These are phyloP conservation scores for Argentina anserina DNA, from an alignment of 306 rosid genomes.

Conservation along the genomic window DNA sequence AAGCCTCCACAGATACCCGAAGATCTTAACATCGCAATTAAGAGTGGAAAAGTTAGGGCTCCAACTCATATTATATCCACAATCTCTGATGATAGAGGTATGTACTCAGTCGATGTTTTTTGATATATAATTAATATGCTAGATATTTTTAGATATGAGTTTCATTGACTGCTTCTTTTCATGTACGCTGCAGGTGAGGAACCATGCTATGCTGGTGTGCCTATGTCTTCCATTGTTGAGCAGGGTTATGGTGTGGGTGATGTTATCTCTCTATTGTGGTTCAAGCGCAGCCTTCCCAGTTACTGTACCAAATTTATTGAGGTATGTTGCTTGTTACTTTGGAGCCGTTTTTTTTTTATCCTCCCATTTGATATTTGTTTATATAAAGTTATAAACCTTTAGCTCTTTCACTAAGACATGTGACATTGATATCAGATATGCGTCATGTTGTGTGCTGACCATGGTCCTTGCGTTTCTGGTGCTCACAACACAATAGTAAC, in stretches of 20 bases:
- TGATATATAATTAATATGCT: not conserved
- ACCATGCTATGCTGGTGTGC: conserved; percentile 97
- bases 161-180: conserved; percentile 21
- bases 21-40: conserved; percentile 79
- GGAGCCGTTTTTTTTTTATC: conserved; percentile 1
- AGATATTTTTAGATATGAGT: conserved; percentile 12
- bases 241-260: conserved; percentile 92
- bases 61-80: conserved; percentile 98
- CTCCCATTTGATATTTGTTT: not conserved
- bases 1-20: conserved; percentile 96
- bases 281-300: conserved; percentile 97
- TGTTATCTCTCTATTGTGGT: conserved; percentile 96
- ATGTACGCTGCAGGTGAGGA: conserved; percentile 74
- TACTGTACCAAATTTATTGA: conserved; percentile 94
- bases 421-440: conserved; percentile 63
- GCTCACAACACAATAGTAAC: conserved; percentile 98
- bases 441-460: conserved; percentile 97
- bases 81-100: conserved; percentile 98
- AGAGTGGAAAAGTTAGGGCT: conserved; percentile 97
- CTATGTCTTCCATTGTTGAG: conserved; percentile 96
- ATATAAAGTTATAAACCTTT: not conserved
- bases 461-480: conserved; percentile 98
- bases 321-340: conserved; percentile 40
- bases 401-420: conserved; percentile 22
- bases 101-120: conserved; percentile 15